Evolutionary conservation across 2,329 filamentous ascomycete species (phyloP), one percentile per base, ranked within the genome.

Genomic region (Dactylella cylindrospora): DNA sequence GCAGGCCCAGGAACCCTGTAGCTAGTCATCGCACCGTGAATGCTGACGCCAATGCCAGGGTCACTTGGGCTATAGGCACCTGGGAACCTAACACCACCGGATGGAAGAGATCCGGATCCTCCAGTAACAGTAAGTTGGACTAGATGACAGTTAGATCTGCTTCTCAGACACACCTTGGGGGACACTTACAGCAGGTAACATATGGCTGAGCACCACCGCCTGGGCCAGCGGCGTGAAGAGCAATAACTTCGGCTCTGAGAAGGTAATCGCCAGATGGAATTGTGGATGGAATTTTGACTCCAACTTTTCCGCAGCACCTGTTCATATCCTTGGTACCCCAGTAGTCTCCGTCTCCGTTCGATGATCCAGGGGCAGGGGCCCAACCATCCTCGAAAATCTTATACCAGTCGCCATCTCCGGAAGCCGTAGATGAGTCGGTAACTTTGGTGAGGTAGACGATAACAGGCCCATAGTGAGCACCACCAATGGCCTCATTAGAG

Each of bases 181-280:
- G 12, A 29, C 6, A 39, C 45, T 46, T 46, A 60, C 54, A 71
- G 65, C 72, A 75, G 13, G 69, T 70, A 40, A 73, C 67, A 53
- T 74, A 75, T 60, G 73, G 72, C 52, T 75, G 73, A 15, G 74
- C 73, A 22, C 75, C 75, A 15, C 72, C 71, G 23, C 75, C 69
- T 43, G 70, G 72, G 64, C 76, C 70, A 12, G 78, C 78, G 13
- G 78, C 77, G 70, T 81, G 78, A 36, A 81, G 72, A 5, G 78
- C 78, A 33, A 80, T 73, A 25, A 78, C 73, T 72, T 82, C 79
- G 22, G 78, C 76, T 35, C 79, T 75, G 68, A 82, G 71, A 22
- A 82, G 75, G 66, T 81, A 81, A 43, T 80, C 73, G 36, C 79
- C 79, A 1, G 77, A 72, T 2, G 78, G 76, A 55, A 81, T 74